Evolutionary conservation across 768 basidiomycete genomes (phyloP), one percentile per base, ranked within the genome.

Genomic region (Gyrodon lividus): DNA sequence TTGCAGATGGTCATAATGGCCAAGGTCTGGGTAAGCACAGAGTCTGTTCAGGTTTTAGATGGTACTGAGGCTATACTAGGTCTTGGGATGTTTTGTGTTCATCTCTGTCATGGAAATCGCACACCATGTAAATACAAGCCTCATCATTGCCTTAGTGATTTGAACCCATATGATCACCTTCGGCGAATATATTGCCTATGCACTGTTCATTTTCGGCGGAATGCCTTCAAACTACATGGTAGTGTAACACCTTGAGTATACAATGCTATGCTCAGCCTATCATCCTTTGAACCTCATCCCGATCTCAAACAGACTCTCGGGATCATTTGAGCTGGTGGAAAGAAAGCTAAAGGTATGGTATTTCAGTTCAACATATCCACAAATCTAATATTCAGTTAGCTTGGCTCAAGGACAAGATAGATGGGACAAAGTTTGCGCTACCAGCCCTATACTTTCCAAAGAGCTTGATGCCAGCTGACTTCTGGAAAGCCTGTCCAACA

Each of bases 131-230:
- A 40, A 42, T 46, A 51, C 19, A 49, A 63, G 34, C 57, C 53
- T 12, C 19, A 44, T 6, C 46, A 39, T 14, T 44, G 42, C 1
- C 39, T 68, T 5, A 10, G 42, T 19, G 43, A 53, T n/a, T 50
- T 70, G 1, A 46, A 43, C 20, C 57, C 62, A n/a, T 66, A 64
- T 53, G 65, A 65, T 10, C 68, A 70, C 31, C 57, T 70, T 8
- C 47, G 35, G 10, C 55, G 54, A 0, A 60, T 62, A 17, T 54
- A 59, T 31, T 50, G 60, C 1, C 41, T 63, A 16, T 69, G 67
- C 40, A 24, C 48, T 5, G 50, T 55, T 10, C 67, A 67, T 49
- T 63, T 59, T 47, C 52, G 51, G 31, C 49, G 58, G 1, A 60
- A 66, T 14, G 54, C 65, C 38, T 19, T 51, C 7, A 53, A 60